These are phyloP conservation scores for Symbiodinium natans DNA, from an alignment of 73 alveolate genomes.

Conservation along the genomic window DNA sequence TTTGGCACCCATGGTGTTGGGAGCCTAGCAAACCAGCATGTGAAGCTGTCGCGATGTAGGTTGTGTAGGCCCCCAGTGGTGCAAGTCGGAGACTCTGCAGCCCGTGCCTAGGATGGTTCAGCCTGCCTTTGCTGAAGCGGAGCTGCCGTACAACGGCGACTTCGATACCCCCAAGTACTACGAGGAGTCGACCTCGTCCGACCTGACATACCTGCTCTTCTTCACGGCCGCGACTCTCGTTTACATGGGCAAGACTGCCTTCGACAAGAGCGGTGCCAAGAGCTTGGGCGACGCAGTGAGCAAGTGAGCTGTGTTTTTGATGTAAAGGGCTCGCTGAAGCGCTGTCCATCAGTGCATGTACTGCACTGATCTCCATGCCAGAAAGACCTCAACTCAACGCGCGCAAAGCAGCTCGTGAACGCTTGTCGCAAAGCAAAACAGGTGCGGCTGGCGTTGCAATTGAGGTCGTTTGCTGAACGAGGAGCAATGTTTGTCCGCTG, in stretches of 20 bases:
- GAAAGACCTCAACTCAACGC: neutral
- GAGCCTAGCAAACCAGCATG: neutral
- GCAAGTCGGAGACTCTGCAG: too few relatives aligned
- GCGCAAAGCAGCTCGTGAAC: neutral
- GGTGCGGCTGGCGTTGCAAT: neutral
- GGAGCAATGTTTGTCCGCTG: neutral
- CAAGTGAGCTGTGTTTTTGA: neutral
- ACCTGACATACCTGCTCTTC: slow-evolving; percentile 49
- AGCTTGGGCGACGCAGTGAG: slow-evolving; percentile 25
- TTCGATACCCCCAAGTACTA: slow-evolving; percentile 1
- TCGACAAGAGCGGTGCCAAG: slow-evolving; percentile 37
- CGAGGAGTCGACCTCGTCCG: neutral
- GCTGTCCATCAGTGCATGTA: too few relatives aligned
- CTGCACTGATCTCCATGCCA: too few relatives aligned
- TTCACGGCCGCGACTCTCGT: slow-evolving; percentile 27
- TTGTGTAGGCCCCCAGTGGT: neutral
- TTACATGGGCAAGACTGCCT: slow-evolving; percentile 29
- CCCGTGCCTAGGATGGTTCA: neutral
- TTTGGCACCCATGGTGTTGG: slow-evolving; percentile 25
- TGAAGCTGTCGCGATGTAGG: neutral
- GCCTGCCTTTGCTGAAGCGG: neutral
- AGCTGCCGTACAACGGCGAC: neutral
- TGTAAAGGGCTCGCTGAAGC: too few relatives aligned
- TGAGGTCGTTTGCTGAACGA: neutral
- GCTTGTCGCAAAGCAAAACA: neutral